Percentiles rank a stretch among this genome's conserved stretches.
Conservation (phyloP, 2,329 filamentous ascomycete species). For the Neofusicoccum laricinum region DNA sequence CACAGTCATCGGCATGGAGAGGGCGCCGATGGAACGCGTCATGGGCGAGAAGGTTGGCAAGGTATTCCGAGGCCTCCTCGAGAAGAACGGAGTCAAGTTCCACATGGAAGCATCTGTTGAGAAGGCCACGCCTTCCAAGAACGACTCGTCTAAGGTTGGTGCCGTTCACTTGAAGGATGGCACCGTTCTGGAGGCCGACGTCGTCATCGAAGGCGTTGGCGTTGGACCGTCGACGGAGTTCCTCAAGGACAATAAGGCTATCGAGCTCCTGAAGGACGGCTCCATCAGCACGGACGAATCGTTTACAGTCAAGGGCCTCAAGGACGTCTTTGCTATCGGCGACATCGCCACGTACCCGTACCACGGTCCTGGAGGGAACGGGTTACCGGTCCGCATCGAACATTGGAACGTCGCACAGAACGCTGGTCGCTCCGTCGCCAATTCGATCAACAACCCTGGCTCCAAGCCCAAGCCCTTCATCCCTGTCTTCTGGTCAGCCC, state of each 20-base stretch:
- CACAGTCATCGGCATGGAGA: slow-evolving; percentile 84
- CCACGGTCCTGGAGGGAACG: slow-evolving; percentile 79
- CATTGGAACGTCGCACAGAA: slow-evolving; percentile 99
- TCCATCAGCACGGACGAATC: slow-evolving; percentile 77
- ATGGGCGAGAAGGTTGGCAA: slow-evolving; percentile 79
- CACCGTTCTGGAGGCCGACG: slow-evolving; percentile 76
- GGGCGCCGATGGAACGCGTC: slow-evolving; percentile 77
- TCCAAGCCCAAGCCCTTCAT: slow-evolving; percentile 70
- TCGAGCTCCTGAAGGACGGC: slow-evolving; percentile 78
- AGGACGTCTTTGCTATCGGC: slow-evolving; percentile 87
- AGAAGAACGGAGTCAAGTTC: slow-evolving; percentile 88
- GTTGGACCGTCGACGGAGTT: slow-evolving; percentile 83
- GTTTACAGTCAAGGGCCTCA: slow-evolving; percentile 71
- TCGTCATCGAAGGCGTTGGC: slow-evolving; percentile 89
- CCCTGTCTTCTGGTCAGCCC: slow-evolving; percentile 94
- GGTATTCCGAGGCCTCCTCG: slow-evolving; percentile 74
- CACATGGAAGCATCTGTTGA: slow-evolving; percentile 77
- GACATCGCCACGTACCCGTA: slow-evolving; percentile 97
- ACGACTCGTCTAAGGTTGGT: slow-evolving; percentile 70
- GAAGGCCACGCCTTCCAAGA: slow-evolving; percentile 70
- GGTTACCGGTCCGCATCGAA: slow-evolving; percentile 77
- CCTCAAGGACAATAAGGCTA: slow-evolving; percentile 66
- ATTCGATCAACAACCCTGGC: slow-evolving; percentile 67
- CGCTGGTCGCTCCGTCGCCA: slow-evolving; percentile 74
- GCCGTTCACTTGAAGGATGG: slow-evolving; percentile 82